Evolutionary conservation across 1,139 yeast genomes (phyloP).

Genomic region (Protomyces pachydermus): DNA sequence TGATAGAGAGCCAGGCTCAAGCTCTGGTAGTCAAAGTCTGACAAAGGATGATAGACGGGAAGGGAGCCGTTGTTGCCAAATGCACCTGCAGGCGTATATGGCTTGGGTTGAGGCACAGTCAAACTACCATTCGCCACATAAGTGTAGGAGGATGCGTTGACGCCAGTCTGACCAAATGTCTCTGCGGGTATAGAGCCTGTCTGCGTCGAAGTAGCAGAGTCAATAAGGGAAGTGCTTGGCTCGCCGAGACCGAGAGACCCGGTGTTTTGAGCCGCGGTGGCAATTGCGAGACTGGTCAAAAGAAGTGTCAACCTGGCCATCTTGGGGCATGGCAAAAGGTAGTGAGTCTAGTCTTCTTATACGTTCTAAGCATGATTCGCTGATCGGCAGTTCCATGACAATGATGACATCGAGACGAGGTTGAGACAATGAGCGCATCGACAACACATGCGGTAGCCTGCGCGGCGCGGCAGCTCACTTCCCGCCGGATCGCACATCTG

Average conservation of each 20-base stretch:
- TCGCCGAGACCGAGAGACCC: neutral
- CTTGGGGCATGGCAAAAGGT: neutral
- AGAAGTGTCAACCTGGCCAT: neutral
- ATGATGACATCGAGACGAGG: no score
- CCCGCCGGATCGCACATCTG: no score
- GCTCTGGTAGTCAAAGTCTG: slow-evolving; percentile 31
- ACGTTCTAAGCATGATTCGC: no score
- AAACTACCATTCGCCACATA: slow-evolving; percentile 29
- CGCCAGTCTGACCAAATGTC: slow-evolving; percentile 25
- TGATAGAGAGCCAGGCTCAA: slow-evolving; percentile 30
- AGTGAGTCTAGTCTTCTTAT: no score
- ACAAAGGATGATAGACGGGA: slow-evolving; percentile 29
- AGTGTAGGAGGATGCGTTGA: slow-evolving; percentile 19
- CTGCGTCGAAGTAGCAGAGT: neutral
- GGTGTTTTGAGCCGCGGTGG: neutral
- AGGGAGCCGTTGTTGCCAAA: slow-evolving; percentile 25
- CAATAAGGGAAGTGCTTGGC: no score
- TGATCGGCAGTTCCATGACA: no score
- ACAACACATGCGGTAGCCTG: no score
- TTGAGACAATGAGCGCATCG: no score
- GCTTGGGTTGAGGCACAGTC: slow-evolving; percentile 25
- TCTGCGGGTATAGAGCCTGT: slow-evolving; percentile 1
- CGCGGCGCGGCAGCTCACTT: no score
- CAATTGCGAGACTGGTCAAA: neutral
- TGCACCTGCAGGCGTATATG: slow-evolving; percentile 31